phyloP scores from a whole-genome alignment of 2,329 filamentous ascomycete genomes.

The Fusarium pseudograminearum region DNA sequence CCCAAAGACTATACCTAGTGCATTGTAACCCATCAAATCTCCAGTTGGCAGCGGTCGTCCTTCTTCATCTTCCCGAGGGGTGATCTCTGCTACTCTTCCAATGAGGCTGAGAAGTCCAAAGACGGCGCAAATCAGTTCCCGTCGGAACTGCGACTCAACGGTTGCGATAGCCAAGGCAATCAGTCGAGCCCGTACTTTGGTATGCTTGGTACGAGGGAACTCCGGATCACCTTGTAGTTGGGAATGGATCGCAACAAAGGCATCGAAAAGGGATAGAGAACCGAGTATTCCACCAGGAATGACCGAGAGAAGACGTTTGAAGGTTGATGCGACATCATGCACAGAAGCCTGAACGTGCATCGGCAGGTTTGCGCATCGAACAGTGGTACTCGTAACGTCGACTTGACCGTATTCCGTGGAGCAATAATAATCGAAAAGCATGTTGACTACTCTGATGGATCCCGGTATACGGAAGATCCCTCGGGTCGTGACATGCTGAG shows the following conservation, averaged over 20 bases:
- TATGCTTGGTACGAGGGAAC: conserved; percentile 64
- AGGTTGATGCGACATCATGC: conserved; percentile 75
- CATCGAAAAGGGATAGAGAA: conserved; percentile 70
- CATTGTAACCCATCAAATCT: conserved; percentile 73
- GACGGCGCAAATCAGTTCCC: conserved; percentile 74
- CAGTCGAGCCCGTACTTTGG: conserved; percentile 70
- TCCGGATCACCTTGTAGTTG: conserved; percentile 66
- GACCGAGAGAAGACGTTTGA: conserved; percentile 73
- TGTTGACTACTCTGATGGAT: conserved; percentile 66
- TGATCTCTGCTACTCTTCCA: conserved; percentile 67
- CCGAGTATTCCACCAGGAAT: conserved; percentile 76
- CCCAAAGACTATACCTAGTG: conserved; percentile 73
- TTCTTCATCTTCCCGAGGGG: conserved; percentile 63
- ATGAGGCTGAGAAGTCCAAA: conserved; percentile 74
- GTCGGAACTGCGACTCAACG: conserved; percentile 68
- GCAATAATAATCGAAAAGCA: conserved; percentile 74
- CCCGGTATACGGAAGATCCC: conserved; percentile 75
- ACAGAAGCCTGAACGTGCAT: conserved; percentile 68
- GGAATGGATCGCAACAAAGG: conserved; percentile 70
- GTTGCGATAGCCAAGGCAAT: conserved; percentile 73
- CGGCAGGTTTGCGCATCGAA: conserved; percentile 70
- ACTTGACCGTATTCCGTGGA: conserved; percentile 59
- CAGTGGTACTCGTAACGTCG: conserved; percentile 69
- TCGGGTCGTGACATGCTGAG: conserved; percentile 66
- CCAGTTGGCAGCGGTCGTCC: conserved; percentile 65